These are phyloP conservation scores for Clausena lansium DNA, from an alignment of 345 rosid species.

Conservation along the genomic window DNA sequence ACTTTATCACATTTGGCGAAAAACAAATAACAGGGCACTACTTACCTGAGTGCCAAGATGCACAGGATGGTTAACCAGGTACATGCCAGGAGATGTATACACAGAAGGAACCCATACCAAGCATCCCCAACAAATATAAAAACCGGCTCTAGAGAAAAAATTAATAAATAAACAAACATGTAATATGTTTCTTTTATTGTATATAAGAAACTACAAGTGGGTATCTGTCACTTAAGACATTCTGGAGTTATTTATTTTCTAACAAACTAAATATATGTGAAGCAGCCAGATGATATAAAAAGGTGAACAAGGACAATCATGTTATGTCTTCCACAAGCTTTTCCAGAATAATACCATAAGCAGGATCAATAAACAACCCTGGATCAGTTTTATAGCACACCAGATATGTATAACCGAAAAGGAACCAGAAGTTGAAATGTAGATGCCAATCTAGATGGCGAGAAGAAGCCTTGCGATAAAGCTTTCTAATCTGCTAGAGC, in stretches of 20 bases:
- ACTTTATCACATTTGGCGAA: neutral
- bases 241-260: neutral
- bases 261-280: neutral
- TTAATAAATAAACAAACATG: neutral
- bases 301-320: neutral
- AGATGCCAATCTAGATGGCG: neutral
- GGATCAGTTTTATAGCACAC: neutral
- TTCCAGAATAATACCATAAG: neutral
- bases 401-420: neutral
- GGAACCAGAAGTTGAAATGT: neutral
- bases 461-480: neutral
- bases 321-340: neutral
- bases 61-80: constrained; percentile 98
- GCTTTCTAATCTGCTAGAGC: neutral
- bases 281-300: neutral
- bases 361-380: neutral
- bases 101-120: constrained; percentile 99
- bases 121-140: constrained; percentile 99
- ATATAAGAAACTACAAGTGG: neutral
- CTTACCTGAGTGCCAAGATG: constrained; percentile 91
- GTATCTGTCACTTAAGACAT: neutral
- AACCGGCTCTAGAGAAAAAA: constrained; percentile 70
- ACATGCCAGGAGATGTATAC: constrained; percentile 98
- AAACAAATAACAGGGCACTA: neutral
- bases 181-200: neutral